A percentile compares a stretch with the other conserved stretches of the same genome.
phyloP scores from a whole-genome alignment of 2,329 filamentous ascomycete genomes.

The Calonectria pseudoreteaudii region DNA sequence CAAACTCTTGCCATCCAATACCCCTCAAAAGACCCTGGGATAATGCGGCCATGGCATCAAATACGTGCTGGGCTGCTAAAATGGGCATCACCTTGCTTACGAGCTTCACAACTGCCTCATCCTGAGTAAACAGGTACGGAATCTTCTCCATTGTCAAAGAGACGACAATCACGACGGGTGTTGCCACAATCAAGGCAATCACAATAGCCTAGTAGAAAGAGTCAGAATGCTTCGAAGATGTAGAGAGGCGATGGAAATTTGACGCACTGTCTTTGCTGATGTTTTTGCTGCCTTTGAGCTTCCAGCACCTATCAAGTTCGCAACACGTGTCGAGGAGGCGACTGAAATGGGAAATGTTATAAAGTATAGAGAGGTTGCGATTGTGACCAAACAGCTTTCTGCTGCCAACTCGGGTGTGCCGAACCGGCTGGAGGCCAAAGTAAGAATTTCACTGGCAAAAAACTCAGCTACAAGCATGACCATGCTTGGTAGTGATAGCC shows the following conservation, averaged over 20 bases:
- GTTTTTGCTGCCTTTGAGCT: conserved; percentile 83
- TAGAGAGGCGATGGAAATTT: conserved; percentile 37
- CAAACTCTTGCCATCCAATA: conserved; percentile 87
- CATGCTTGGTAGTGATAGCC: conserved; percentile 87
- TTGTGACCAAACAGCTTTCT: conserved; percentile 84
- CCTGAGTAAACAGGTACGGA: conserved; percentile 80
- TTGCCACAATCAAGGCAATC: conserved; percentile 76
- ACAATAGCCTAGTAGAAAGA: conserved; percentile 55
- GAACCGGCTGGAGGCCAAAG: conserved; percentile 82
- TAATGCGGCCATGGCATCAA: conserved; percentile 82
- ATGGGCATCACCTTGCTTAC: conserved; percentile 80
- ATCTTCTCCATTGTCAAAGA: conserved; percentile 78
- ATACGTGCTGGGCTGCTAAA: conserved; percentile 90
- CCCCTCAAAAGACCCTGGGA: conserved; percentile 89
- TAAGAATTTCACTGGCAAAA: conserved; percentile 91
- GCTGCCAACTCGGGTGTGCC: conserved; percentile 85
- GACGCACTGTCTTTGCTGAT: conserved; percentile 76
- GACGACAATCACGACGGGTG: conserved; percentile 81
- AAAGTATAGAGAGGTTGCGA: conserved; percentile 86
- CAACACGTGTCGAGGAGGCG: conserved; percentile 87
- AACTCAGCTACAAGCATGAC: conserved; percentile 96
- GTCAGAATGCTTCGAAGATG: neutral
- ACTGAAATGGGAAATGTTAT: conserved; percentile 93
- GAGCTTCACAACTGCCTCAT: conserved; percentile 74
- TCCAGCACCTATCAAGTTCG: conserved; percentile 90